phyloP scores from a whole-genome alignment of 2,329 filamentous ascomycete species.

The Harringtonia aguacate region DNA sequence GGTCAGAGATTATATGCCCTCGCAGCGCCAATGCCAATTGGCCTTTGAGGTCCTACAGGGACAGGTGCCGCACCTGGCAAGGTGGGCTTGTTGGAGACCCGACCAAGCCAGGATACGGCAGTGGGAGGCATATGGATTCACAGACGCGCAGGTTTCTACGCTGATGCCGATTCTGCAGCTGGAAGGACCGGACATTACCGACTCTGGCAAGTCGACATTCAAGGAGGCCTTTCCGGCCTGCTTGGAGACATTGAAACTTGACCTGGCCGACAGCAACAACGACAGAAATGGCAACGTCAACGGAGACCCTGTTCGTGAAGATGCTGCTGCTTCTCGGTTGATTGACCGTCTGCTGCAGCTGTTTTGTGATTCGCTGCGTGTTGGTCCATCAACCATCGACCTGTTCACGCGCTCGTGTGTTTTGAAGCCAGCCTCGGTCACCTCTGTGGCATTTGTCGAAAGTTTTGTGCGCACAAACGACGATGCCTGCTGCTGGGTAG shows the following conservation, averaged over 20 bases:
- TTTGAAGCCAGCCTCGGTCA: conserved; percentile 5
- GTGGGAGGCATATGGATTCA: conserved; percentile 12
- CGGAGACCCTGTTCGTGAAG: too few relatives aligned
- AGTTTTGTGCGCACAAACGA: conserved; percentile 7
- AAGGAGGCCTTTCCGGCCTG: conserved; percentile 11
- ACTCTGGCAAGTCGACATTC: conserved; percentile 3
- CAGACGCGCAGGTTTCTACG: conserved; percentile 6
- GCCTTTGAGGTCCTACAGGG: conserved; percentile 8
- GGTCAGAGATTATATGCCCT: background rate
- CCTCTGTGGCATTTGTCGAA: conserved; percentile 9
- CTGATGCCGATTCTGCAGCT: conserved; percentile 12
- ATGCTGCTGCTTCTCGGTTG: too few relatives aligned
- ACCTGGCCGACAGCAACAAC: conserved; percentile 1
- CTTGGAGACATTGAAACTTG: conserved; percentile 7
- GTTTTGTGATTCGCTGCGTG: conserved; percentile 7
- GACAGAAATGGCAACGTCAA: too few relatives aligned
- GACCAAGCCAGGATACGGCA: conserved; percentile 11
- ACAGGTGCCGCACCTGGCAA: conserved; percentile 7
- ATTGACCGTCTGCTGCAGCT: conserved; percentile 8
- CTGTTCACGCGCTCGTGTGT: conserved; percentile 12
- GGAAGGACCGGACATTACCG: conserved; percentile 14
- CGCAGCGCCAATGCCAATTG: conserved; percentile 30
- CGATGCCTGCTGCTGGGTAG: conserved; percentile 8
- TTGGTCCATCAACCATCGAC: conserved; percentile 10
- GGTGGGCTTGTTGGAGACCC: conserved; percentile 13